Evolutionary conservation across 176 grass and related monocot genomes (phyloP).

Genomic region (Oryza nivara): DNA sequence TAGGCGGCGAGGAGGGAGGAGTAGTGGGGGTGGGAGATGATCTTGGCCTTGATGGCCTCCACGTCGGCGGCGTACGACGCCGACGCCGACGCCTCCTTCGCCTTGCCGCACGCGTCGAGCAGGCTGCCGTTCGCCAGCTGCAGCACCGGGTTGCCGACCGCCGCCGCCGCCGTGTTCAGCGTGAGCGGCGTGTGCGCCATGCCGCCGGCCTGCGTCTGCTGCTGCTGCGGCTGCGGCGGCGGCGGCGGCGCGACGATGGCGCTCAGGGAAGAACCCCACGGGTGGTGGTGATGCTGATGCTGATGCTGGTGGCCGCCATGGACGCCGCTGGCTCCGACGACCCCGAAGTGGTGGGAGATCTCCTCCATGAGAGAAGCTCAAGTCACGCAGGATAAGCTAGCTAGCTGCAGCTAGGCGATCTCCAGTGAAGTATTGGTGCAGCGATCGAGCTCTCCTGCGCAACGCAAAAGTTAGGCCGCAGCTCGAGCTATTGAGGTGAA

Average conservation of each 20-base stretch:
- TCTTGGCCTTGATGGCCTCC: conserved; percentile 95
- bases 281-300: conserved; percentile 29
- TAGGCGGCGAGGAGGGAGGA: conserved; percentile 91
- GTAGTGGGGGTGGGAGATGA: conserved; percentile 95
- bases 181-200: conserved; percentile 58
- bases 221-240: conserved; percentile 7
- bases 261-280: conserved; percentile 54
- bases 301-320: conserved; percentile 45
- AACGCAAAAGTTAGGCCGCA: conserved; percentile 34
- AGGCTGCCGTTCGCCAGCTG: conserved; percentile 49
- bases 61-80: conserved; percentile 61
- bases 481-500: conserved; percentile 45
- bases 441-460: conserved; percentile 61
- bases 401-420: conserved; percentile 6
- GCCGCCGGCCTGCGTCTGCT: conserved; percentile 6
- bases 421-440: conserved; percentile 63
- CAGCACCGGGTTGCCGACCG: conserved; percentile 40
- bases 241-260: conserved; percentile 56
- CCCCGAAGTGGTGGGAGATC: conserved; percentile 73
- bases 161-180: conserved; percentile 46
- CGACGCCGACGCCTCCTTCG: conserved; percentile 65
- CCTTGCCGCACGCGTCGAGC: conserved; percentile 56
- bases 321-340: conserved; percentile 39
- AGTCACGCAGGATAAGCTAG: neutral
- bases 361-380: conserved; percentile 62